Evolutionary conservation across 257 asterid species (phyloP).

Genomic region (Solanum etuberosum): DNA sequence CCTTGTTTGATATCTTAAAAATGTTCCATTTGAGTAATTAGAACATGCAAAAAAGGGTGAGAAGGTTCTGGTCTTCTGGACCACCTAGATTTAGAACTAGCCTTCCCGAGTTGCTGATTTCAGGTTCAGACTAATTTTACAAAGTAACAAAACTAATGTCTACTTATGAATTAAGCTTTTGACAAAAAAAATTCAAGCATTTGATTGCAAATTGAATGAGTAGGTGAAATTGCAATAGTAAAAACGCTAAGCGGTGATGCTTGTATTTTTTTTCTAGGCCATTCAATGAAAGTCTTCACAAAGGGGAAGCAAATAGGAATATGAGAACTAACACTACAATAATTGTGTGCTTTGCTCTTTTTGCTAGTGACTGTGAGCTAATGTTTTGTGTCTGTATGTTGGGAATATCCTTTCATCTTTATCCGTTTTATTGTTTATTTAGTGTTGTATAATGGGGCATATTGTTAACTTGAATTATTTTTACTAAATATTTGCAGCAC

Average conservation of each 20-base stretch:
- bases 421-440: not conserved
- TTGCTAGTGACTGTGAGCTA: not conserved
- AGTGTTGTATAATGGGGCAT: not conserved
- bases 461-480: not conserved
- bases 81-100: not conserved
- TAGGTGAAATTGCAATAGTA: not conserved
- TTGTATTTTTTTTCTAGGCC: not conserved
- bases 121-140: not conserved
- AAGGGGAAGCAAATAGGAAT: not conserved
- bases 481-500: constrained; percentile 33
- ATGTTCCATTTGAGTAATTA: not conserved
- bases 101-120: not conserved
- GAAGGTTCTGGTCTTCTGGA: not conserved
- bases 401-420: not conserved
- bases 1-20: not conserved
- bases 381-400: not conserved
- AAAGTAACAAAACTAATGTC: not conserved
- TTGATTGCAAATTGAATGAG: not conserved
- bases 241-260: not conserved
- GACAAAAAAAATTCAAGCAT: not conserved
- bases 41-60: not conserved
- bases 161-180: not conserved
- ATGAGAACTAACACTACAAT: not conserved
- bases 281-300: not conserved
- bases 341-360: not conserved